A percentile compares a stretch with the other conserved stretches of the same genome.
Conservation (phyloP, 2,329 filamentous ascomycete genomes). For the Canariomyces notabilis region DNA sequence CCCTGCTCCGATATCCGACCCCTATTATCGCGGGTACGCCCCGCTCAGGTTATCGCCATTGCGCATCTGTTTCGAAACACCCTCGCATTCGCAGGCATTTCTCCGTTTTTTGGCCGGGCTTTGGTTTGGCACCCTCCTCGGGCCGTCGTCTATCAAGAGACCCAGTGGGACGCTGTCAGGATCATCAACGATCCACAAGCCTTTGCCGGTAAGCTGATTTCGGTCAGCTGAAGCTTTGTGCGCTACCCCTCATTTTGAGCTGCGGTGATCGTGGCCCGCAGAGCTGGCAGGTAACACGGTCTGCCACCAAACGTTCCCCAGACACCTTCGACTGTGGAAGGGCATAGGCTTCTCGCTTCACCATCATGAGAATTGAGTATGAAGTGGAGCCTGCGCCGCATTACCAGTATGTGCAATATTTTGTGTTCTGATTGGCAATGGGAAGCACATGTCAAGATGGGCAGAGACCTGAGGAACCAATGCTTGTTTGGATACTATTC, state of each 20-base stretch:
- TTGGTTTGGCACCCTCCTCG: background rate
- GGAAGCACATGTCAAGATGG: no score
- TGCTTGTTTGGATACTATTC: no score
- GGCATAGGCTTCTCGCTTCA: background rate
- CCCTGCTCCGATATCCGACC: no score
- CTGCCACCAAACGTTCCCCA: background rate
- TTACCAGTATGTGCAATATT: constrained; percentile 11
- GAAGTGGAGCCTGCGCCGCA: constrained; percentile 8
- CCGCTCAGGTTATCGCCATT: background rate
- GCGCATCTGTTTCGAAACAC: background rate
- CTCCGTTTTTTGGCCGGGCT: background rate
- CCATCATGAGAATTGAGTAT: constrained; percentile 14
- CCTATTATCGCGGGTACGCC: no score
- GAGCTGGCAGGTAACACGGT: background rate
- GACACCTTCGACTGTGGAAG: background rate
- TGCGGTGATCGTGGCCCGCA: background rate
- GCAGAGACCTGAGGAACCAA: background rate
- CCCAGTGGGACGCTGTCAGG: background rate
- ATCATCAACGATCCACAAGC: background rate
- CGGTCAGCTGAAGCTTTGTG: background rate
- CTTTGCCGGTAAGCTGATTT: background rate
- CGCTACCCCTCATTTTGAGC: background rate
- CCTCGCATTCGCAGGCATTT: background rate
- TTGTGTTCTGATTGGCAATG: background rate
- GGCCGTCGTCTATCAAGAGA: background rate